Evolutionary conservation across 352 stramenopile genomes (phyloP), one percentile per base, ranked within the genome.

Genomic region (Phytopythium litorale): DNA sequence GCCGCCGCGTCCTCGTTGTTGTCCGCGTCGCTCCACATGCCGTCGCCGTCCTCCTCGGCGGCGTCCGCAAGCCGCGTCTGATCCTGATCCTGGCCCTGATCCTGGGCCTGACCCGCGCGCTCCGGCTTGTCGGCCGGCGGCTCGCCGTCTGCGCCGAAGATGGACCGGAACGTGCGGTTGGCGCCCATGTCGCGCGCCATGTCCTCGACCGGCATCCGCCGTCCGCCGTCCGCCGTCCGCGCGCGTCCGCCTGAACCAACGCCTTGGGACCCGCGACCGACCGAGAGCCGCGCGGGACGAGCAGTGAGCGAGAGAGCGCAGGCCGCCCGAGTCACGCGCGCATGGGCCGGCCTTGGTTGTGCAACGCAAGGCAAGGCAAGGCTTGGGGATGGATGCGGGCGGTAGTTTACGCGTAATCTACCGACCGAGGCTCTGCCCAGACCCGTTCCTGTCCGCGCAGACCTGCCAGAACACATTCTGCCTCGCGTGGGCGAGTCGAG

Each of bases 161-260:
- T 84, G 54, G 82, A 88, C 56, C 74, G 82, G 69, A 91, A 91
- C 60, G 82, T 91, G 68, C 78, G 73, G 58, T 75, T 83, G 42
- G 82, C 82, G 56, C 78, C 66, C 23, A 65, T 67, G 66, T 76
- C 75, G 62, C 67, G 71, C 66, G 78, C 76, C 78, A 83, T 84
- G 25, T 50, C 59, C 50, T 60, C 57, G 63, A 60, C 68, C 70
- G 78, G 77, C 46, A 67, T 73, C 19, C 35, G 60, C 18, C 58
- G 25, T 7, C 28, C 52, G 52, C 7, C 12, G n/a, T n/a, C n/a
- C n/a, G n/a, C n/a, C n/a, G n/a, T n/a, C n/a, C n/a, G n/a, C n/a
- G n/a, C 19, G 49, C 35, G 33, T 19, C 51, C 28, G 23, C 38
- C 2, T 16, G 38, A 19, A 45, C 35, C 35, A 1, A 9, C 35